Evolutionary conservation across 805 yeast genomes (phyloP), one percentile per base, ranked within the genome.

Genomic region (Barnettozyma salicaria): DNA sequence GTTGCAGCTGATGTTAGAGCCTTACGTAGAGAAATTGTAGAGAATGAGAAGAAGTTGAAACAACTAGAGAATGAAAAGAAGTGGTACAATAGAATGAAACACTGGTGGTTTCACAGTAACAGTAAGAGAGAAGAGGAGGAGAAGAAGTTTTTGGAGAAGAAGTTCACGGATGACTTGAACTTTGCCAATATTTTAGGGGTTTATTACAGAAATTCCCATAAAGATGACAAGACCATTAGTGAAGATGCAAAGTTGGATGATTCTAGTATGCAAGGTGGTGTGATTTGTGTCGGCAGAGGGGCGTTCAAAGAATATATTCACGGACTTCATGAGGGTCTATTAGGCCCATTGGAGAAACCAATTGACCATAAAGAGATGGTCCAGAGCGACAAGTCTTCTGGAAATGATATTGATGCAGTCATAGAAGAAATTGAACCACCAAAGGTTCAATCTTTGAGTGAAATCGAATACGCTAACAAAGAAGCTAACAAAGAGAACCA

Each of bases 281-380:
- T 88, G 10, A 72, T 92, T 16, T 85, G 96, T 56, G 64, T 92
- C 19, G 99, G 99, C 5, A 72, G 99, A 57, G 98, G 98, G 40
- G 90, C 97, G 0, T 92, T 75, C 58, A 90, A 90, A 58, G 99
- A 92, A 66, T 92, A 87, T 56, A 57, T 92, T 36, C 70, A 73
- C 30, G 99, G 99, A 8, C 57, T 92, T 9, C 96, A 92, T 50
- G 98, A 92, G 64, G 98, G 98, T 6, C 69, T 92, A 55, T 61
- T 92, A 31, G 98, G 98, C 0, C 97, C 97, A 2, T 64, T 90
- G 41, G 87, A 74, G 12, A 59, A 65, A 39, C 76, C 81, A 25
- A 3, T 50, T n/a, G 52, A 45, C 11, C 40, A 44, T 35, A 33
- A 32, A n/a, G 54, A 50, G 12, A 18, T 43, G 19, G 49, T 40